Percentiles rank a stretch among this genome's conserved stretches.
Evolutionary conservation across 306 rosid species (phyloP).

Genomic region (Geum urbanum): DNA sequence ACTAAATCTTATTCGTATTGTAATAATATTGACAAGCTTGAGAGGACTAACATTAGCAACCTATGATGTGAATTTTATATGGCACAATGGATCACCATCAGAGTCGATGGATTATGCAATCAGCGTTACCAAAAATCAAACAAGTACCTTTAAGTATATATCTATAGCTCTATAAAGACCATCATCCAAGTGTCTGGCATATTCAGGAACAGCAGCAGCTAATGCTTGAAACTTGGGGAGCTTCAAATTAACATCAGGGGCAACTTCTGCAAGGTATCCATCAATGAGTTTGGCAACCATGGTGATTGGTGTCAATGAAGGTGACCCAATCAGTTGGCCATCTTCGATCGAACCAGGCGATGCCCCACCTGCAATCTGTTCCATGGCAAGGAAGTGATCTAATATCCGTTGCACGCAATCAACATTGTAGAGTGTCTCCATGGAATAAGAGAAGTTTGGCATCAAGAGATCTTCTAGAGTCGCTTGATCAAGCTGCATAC

Average conservation of each 20-base stretch:
- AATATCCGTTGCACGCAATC: constrained; percentile 91
- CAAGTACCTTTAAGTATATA: constrained; percentile 72
- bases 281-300: constrained; percentile 95
- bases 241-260: constrained; percentile 92
- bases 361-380: constrained; percentile 63
- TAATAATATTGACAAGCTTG: background rate
- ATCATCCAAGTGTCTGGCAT: constrained; percentile 91
- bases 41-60: background rate
- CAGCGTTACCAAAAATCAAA: background rate
- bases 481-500: constrained; percentile 95
- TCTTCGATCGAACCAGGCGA: constrained; percentile 78
- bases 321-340: constrained; percentile 82
- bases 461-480: constrained; percentile 87
- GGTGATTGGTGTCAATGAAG: constrained; percentile 83
- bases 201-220: constrained; percentile 94
- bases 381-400: constrained; percentile 80
- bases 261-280: constrained; percentile 98
- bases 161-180: constrained; percentile 96
- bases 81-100: background rate
- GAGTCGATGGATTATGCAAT: background rate
- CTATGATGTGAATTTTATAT: background rate
- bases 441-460: constrained; percentile 88
- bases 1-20: too few relatives aligned
- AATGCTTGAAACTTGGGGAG: constrained; percentile 83
- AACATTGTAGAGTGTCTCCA: constrained; percentile 96